A percentile compares a stretch with the other conserved stretches of the same genome.
Conservation (phyloP, 2,329 filamentous ascomycete species). For the Cryphonectria radicalis region DNA sequence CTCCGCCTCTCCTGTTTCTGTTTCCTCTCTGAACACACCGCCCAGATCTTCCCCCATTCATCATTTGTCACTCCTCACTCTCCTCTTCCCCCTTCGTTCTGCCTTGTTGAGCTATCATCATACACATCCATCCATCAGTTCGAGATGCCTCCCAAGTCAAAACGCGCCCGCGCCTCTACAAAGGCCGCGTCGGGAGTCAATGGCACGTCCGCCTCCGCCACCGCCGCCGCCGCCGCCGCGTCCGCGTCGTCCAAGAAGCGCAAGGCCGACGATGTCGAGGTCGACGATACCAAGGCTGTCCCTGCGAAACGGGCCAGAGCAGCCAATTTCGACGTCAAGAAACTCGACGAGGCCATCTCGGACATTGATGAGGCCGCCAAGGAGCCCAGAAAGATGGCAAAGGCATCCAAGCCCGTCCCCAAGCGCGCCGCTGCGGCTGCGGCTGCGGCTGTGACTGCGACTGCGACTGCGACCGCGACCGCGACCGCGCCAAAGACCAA, state of each 20-base stretch:
- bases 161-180: slow-evolving; percentile 21
- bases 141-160: slow-evolving; percentile 26
- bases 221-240: slow-evolving; percentile 1
- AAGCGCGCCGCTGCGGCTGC: slow-evolving; percentile 10
- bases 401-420: slow-evolving; percentile 10
- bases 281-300: slow-evolving; percentile 6
- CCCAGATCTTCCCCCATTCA: background rate
- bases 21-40: background rate
- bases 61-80: background rate
- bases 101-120: too few relatives aligned
- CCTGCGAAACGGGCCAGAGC: slow-evolving; percentile 19
- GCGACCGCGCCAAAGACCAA: too few relatives aligned
- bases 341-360: slow-evolving; percentile 17
- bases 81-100: background rate
- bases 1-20: background rate
- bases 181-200: slow-evolving; percentile 23
- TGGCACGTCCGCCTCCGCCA: slow-evolving; percentile 11
- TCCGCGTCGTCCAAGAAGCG: slow-evolving; percentile 24
- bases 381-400: slow-evolving; percentile 19
- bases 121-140: background rate
- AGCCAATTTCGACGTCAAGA: background rate
- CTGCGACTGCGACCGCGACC: background rate
- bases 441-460: background rate
- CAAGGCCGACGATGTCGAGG: slow-evolving; percentile 23
- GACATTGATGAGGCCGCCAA: slow-evolving; percentile 5